Base-by-base conservation (phyloP, 441 rosid species). In the Jatropha podagrica region DNA sequence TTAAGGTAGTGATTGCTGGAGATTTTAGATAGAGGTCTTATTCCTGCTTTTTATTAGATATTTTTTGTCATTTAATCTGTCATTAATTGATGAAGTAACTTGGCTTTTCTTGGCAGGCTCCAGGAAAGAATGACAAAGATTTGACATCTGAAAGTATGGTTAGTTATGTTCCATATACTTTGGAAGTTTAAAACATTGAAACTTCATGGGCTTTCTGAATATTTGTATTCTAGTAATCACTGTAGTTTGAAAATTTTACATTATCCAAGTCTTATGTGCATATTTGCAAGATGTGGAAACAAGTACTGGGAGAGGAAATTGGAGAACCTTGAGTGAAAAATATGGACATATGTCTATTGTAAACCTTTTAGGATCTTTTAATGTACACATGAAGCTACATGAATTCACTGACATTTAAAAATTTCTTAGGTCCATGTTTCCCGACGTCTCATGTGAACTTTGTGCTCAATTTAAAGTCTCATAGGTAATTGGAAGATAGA, bases 51-150 rank as follows among this genome's bases (percentile, higher is more conserved):
- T 68, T 17, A 23, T 54, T 54, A 37, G 49, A 52, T 79, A 71
- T 37, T 41, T 60, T 60, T 71, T n/a, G 48, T 5, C 7, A 56
- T 44, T 67, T 44, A 41, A 48, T 68, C 52, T 69, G 32, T 62
- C 52, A 49, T 38, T 75, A 64, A 62, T 69, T 65, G 64, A 68
- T 60, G 56, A 69, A 69, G 61, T 76, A 65, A 41, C 15, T 68
- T 65, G 27, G 68, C 41, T 61, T 83, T 76, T 81, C 66, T 70
- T 81, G 49, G 67, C 77, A 96, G 99, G 89, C 94, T 68, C 98
- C 98, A 1, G 98, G 98, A 77, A 94, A 96, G 87, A 94, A 86
- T 72, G 98, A 96, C 78, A 96, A 96, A 85, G 99, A 96, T 80
- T 77, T 86, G 78, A 88, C 93, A 70, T 89, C 97, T 84, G 98